Base-by-base conservation (phyloP, 805 yeast species). In the Scheffersomyces amazonensis region DNA sequence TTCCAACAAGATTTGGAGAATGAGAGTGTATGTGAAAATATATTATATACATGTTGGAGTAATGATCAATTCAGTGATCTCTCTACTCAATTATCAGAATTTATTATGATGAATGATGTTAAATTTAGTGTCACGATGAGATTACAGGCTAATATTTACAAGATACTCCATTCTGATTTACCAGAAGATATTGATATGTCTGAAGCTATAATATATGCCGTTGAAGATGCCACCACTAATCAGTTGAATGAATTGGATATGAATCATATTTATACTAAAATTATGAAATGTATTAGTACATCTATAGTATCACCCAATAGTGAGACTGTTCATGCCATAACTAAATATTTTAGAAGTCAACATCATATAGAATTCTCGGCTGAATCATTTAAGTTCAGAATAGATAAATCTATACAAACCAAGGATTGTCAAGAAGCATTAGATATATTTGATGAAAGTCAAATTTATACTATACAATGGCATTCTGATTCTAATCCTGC, bases 391-490 rank as follows among this genome's bases (percentile, higher is more conserved):
- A 62, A 61, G 40, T 36, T 47, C 25, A 40, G 62, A 28, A 43
- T 68, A 6, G 71, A 64, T 32, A 37, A 40, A 15, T 61, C 65
- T 1, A 50, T 64, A 16, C 20, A 32, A 9, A 7, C 11, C 2
- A 34, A 44, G 10, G 52, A 64, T 31, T 34, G 42, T 24, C 36
- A 42, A 1, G 33, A 37, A 23, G 72, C 72, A 1, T 32, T 50
- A 7, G 38, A 52, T 16, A 37, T 63, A 9, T 69, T 65, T 37
- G 58, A 60, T 12, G 58, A 62, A 34, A 66, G 72, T 43, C 27
- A 61, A 12, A 37, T 41, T 7, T 32, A 46, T 1, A 42, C 34
- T 18, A 40, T 40, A 4, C 49, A 52, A 22, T 64, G 70, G 70
- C 28, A 47, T 2, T 31, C 40, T 8, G 48, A 43, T 21, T 37